Conservation (phyloP, 2,329 filamentous ascomycete species). For the Bipolaris victoriae region DNA sequence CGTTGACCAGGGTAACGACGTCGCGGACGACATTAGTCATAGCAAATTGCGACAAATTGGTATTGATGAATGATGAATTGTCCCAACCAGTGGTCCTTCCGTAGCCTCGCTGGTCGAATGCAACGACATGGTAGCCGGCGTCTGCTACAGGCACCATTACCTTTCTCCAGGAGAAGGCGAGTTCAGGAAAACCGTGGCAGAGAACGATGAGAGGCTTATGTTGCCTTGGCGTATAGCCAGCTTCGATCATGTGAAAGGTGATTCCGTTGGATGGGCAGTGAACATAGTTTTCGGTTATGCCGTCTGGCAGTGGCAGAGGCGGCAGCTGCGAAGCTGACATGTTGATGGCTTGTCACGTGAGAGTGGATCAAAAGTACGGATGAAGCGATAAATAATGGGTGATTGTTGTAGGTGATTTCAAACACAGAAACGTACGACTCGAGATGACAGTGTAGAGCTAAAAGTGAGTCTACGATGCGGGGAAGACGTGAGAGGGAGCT, state of each 20-base stretch:
- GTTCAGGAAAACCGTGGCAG: slow-evolving; percentile 71
- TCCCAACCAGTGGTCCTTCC: slow-evolving; percentile 70
- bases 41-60: slow-evolving; percentile 63
- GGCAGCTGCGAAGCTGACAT: slow-evolving; percentile 30
- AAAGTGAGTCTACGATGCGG: neutral
- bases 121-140: slow-evolving; percentile 69
- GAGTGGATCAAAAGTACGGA: neutral
- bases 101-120: slow-evolving; percentile 71
- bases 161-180: slow-evolving; percentile 73
- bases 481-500: neutral
- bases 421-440: neutral
- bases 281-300: slow-evolving; percentile 63
- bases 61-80: slow-evolving; percentile 55
- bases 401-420: neutral
- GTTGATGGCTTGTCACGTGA: neutral
- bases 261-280: slow-evolving; percentile 62
- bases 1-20: slow-evolving; percentile 65
- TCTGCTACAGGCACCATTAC: slow-evolving; percentile 64
- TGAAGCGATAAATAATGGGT: neutral
- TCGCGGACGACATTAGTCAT: slow-evolving; percentile 67
- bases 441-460: neutral
- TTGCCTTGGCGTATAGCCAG: slow-evolving; percentile 52
- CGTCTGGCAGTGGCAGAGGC: slow-evolving; percentile 61
- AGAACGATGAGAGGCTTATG: slow-evolving; percentile 64
- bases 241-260: slow-evolving; percentile 66